Percentiles rank a stretch among this genome's conserved stretches.
Evolutionary conservation across 148 eudicot species (phyloP).

Genomic region (Agrostemma githago): DNA sequence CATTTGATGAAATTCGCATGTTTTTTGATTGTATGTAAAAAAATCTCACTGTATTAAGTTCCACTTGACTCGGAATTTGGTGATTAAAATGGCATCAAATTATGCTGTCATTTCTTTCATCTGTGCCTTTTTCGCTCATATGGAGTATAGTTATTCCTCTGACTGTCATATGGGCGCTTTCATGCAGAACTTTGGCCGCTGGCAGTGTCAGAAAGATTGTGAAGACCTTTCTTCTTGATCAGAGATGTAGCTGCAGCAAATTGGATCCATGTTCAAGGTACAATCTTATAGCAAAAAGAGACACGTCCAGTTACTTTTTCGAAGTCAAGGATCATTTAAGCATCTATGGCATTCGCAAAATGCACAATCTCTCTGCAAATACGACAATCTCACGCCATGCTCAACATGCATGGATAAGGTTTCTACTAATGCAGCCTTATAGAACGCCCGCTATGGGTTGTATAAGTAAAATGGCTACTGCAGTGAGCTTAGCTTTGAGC

Average conservation of each 20-base stretch:
- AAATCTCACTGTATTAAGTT: not conserved
- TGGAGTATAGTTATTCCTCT: not conserved
- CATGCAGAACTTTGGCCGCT: conserved; percentile 43
- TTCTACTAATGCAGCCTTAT: conserved; percentile 38
- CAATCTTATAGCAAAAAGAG: conserved; percentile 28
- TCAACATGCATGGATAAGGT: conserved; percentile 58
- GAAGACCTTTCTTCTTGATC: conserved; percentile 32
- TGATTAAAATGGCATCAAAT: not conserved
- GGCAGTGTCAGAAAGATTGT: conserved; percentile 37
- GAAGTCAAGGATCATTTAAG: conserved; percentile 24
- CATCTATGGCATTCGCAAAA: conserved; percentile 25
- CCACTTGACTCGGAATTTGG: not conserved
- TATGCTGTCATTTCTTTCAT: not conserved
- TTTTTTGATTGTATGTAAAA: not conserved
- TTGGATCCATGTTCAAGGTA: conserved; percentile 31
- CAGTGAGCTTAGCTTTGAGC: conserved; percentile 60
- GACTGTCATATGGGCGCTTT: not conserved
- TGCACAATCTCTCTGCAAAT: conserved; percentile 33
- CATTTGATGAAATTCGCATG: no score
- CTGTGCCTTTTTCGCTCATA: not conserved
- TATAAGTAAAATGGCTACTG: conserved; percentile 54
- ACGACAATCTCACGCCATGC: conserved; percentile 39
- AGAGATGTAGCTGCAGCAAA: conserved; percentile 29
- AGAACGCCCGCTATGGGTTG: conserved; percentile 40
- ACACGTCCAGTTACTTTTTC: conserved; percentile 23